Base-by-base conservation (phyloP, 768 basidiomycete genomes). In the Trametes villosa region DNA sequence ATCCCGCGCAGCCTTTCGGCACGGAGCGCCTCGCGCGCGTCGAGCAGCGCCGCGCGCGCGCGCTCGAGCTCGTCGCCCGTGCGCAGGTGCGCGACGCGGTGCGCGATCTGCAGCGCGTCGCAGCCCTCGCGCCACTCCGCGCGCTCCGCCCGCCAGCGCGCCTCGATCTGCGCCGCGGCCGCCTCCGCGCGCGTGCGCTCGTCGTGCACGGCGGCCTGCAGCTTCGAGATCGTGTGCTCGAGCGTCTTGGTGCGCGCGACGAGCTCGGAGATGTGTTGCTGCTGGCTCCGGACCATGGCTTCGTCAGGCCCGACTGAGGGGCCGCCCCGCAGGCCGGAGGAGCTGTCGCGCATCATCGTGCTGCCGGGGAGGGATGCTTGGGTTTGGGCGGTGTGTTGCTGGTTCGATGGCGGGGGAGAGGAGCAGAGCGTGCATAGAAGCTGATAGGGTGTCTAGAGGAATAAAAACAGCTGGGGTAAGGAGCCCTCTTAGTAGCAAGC, bases 181-280 rank as follows among this genome's bases (percentile, higher is more conserved):
- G 77, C 74, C 46, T 78, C 80, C 47, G 76, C 71, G 56, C 81
- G 80, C 20, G 71, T 69, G 49, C 75, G 70, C 65, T 85, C 85
- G 27, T 67, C 67, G 3, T 72, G 64, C 30, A 86, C 66, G 41
- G 85, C 81, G 24, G 81, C 80, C 17, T 74, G 68, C 34, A 90
- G 79, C 44, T 81, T 83, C 65, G 81, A 81, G 71, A 81, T 79
- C 4, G 80, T 81, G 60, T 86, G 81, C 57, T 89, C 87, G 53
- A 89, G 79, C 0, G 81, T 82, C 26, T 84, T 84, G 67, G 83
- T 88, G 62, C 85, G 80, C 63, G 87, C 83, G 2, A 90, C 87
- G 53, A 92, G 83, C 42, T 92, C 88, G 49, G 87, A 81, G 50
- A 92, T 89, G 70, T 91, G 89, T 2, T 79, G 73, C 60, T 85